A percentile compares a stretch with the other conserved stretches of the same genome.
These are phyloP conservation scores for Fusarium humuli DNA, from an alignment of 2,329 filamentous ascomycete species.

Conservation along the genomic window DNA sequence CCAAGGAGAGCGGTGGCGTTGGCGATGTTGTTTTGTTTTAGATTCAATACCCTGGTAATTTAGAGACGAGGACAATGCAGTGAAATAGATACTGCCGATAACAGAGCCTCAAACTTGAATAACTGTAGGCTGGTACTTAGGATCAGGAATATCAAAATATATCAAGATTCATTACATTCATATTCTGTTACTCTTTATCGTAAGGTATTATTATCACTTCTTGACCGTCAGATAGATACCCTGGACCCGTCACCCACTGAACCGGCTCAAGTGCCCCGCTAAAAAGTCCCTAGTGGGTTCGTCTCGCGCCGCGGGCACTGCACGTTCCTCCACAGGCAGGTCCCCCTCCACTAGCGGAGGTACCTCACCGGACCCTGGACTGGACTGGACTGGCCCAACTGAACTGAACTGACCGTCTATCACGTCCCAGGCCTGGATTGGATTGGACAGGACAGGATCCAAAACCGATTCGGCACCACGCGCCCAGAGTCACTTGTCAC, in stretches of 20 bases:
- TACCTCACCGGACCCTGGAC: slow-evolving; percentile 15
- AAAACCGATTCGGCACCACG: slow-evolving; percentile 18
- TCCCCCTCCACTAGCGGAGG: slow-evolving; percentile 25
- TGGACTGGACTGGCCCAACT: background rate
- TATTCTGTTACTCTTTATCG: background rate
- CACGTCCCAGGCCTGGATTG: background rate
- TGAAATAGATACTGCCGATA: background rate
- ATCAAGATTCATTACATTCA: background rate
- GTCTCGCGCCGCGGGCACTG: slow-evolving; percentile 1
- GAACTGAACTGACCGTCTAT: slow-evolving; percentile 24
- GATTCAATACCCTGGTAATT: slow-evolving; percentile 14
- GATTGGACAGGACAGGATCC: background rate
- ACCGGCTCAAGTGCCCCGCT: slow-evolving; percentile 22
- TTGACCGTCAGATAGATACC: slow-evolving; percentile 29
- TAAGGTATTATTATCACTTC: background rate
- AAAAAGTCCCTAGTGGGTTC: slow-evolving; percentile 25
- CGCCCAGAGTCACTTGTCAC: slow-evolving; percentile 37
- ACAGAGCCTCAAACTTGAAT: background rate
- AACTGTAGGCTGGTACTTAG: background rate
- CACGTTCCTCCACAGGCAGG: slow-evolving; percentile 22
- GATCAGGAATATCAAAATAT: background rate
- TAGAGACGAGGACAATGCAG: background rate
- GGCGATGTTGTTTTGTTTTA: slow-evolving; percentile 38
- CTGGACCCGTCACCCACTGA: slow-evolving; percentile 21
- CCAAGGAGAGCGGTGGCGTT: slow-evolving; percentile 26